These are phyloP conservation scores for Yamadazyma friedrichii DNA, from an alignment of 1,139 yeast species.

Conservation along the genomic window DNA sequence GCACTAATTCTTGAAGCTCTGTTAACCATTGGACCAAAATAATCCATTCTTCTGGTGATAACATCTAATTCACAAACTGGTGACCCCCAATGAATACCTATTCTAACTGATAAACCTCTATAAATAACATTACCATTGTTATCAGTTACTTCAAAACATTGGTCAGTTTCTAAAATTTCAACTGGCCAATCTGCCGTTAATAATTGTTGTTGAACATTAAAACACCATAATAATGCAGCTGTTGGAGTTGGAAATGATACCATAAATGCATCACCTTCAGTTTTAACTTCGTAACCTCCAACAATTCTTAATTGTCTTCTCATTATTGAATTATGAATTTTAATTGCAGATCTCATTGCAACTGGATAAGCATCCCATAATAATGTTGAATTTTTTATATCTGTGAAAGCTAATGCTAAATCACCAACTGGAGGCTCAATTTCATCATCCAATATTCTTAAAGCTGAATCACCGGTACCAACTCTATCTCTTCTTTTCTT, in stretches of 20 bases:
- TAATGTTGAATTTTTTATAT: constrained; percentile 89
- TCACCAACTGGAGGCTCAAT: constrained; percentile 95
- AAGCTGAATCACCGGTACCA: constrained; percentile 83
- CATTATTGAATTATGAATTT: constrained; percentile 91
- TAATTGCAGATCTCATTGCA: constrained; percentile 96
- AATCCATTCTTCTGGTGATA: constrained; percentile 96
- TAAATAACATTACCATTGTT: constrained; percentile 60
- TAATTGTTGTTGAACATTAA: constrained; percentile 84
- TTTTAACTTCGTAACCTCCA: constrained; percentile 97
- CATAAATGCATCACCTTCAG: constrained; percentile 99
- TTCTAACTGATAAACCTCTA: constrained; percentile 89
- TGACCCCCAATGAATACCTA: constrained; percentile 98
- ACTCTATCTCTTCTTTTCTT: constrained; percentile 54
- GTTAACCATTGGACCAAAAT: constrained; percentile 98
- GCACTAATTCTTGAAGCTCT: constrained; percentile 92
- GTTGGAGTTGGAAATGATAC: constrained; percentile 96
- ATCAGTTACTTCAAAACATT: constrained; percentile 83
- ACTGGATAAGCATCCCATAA: constrained; percentile 92
- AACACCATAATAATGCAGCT: constrained; percentile 90
- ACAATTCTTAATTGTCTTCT: constrained; percentile 87
- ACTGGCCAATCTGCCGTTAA: constrained; percentile 92
- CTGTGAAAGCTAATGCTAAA: constrained; percentile 93
- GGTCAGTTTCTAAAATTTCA: constrained; percentile 80
- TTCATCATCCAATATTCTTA: constrained; percentile 86
- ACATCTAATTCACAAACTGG: constrained; percentile 96